These are phyloP conservation scores for Alectoria sarmentosa DNA, from an alignment of 495 filamentous ascomycete species.

Conservation along the genomic window DNA sequence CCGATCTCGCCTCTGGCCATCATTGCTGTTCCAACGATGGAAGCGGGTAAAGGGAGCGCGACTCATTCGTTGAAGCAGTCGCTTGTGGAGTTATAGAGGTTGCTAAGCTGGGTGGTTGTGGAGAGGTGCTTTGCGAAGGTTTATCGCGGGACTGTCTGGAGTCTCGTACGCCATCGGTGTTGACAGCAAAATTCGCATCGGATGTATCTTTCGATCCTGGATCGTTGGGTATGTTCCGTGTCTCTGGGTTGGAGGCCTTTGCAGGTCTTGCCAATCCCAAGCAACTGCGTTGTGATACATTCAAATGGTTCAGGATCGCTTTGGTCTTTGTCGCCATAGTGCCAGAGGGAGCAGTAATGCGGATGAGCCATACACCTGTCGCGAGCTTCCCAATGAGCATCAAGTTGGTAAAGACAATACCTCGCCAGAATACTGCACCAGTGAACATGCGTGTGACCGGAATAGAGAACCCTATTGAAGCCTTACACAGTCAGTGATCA, in stretches of 20 bases:
- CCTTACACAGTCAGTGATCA: constrained; percentile 18
- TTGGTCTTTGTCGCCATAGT: neutral
- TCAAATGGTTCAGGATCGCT: neutral
- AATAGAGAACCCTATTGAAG: constrained; percentile 74
- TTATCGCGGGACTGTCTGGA: neutral
- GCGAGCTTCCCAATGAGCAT: constrained; percentile 61
- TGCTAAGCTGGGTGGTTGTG: neutral
- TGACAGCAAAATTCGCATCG: neutral
- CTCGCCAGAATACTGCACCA: constrained; percentile 59
- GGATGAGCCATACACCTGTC: constrained; percentile 59
- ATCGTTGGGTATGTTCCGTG: neutral
- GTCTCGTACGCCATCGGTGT: neutral
- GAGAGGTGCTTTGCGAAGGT: neutral
- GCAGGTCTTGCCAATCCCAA: neutral
- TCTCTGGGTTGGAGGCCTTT: neutral
- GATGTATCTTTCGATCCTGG: neutral
- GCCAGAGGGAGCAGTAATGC: constrained; percentile 29
- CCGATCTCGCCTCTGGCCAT: constrained; percentile 73
- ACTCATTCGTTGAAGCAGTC: neutral
- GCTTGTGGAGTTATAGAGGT: neutral
- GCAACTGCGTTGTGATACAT: neutral
- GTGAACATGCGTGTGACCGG: constrained; percentile 65
- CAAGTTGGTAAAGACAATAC: constrained; percentile 60
- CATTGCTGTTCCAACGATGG: constrained; percentile 59
- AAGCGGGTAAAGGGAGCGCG: constrained; percentile 31